Evolutionary conservation across 306 rosid genomes (phyloP), one percentile per base, ranked within the genome.

Genomic region (Clitoria ternatea): DNA sequence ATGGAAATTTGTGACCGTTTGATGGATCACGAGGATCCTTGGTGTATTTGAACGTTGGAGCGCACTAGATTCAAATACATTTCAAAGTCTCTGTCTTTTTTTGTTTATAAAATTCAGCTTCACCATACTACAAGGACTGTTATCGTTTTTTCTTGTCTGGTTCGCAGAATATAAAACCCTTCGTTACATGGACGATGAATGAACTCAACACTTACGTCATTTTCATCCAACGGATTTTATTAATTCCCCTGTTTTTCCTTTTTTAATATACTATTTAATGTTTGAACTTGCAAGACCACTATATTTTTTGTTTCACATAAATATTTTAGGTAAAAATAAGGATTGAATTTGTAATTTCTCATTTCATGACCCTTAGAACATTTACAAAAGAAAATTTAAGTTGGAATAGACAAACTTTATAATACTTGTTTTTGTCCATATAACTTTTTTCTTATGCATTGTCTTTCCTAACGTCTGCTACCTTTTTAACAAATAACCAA

Each of bases 11-110:
- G 83, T 83, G 92, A 88, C 97, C 99, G 99, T 94, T 85, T 70
- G 98, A 93, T 87, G 86, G 4, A 86, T 91, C 98, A 94, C 97
- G 94, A 76, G 98, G 83, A 75, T 77, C 81, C 83, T 71, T 75
- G 56, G 80, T 43, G 22, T 40, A 63, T 80, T 87, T 79, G 86
- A 88, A 91, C 92, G 86, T 91, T 91, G 97, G 97, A 91, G 97
- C 99, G 99, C 96, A 89, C 89, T 77, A 53, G 69, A 84, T 93
- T 93, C 92, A 90, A 90, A 86, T 72, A 79, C 52, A 5, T 76
- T 50, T 49, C 42, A n/a, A n/a, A n/a, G n/a, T n/a, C n/a, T 6
- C 3, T 67, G 64, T 54, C 15, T 1, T 48, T n/a, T 45, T 76
- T 55, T 55, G 26, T 27, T 2, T 2, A 29, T 12, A 67, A 47